Percentiles rank a stretch among this genome's conserved stretches.
These are phyloP conservation scores for Trichoderma polysporum DNA, from an alignment of 2,329 filamentous ascomycete species.

Conservation along the genomic window DNA sequence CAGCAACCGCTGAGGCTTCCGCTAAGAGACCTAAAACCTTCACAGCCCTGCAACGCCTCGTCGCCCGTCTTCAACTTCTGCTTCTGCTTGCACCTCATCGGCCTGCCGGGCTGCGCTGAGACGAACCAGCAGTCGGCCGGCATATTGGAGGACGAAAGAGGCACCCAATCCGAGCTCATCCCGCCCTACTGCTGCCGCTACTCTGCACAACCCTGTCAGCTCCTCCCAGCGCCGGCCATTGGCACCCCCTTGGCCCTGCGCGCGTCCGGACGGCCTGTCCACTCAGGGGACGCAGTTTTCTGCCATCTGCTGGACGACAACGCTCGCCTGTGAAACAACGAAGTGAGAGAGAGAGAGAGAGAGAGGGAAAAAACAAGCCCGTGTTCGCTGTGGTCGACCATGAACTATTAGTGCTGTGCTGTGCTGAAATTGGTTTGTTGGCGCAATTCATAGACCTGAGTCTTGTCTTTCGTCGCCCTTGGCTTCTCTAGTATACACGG, in stretches of 20 bases:
- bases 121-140: not conserved
- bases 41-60: conserved; percentile 3
- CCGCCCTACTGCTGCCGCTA: conserved; percentile 13
- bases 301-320: conserved; percentile 27
- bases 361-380: conserved; percentile 29
- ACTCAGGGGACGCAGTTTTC: conserved; percentile 21
- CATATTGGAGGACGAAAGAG: conserved; percentile 10
- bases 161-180: conserved; percentile 21
- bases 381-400: conserved; percentile 35
- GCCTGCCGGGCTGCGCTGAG: conserved; percentile 22
- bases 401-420: conserved; percentile 39
- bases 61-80: conserved; percentile 23
- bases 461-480: not conserved
- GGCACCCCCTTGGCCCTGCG: conserved; percentile 19
- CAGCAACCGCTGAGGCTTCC: not conserved
- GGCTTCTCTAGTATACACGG: not conserved
- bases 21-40: not conserved
- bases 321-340: conserved; percentile 33
- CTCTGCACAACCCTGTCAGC: conserved; percentile 6
- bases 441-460: conserved; percentile 31
- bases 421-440: conserved; percentile 40
- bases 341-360: conserved; percentile 23
- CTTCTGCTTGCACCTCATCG: conserved; percentile 23
- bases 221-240: conserved; percentile 5
- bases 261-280: conserved; percentile 20